Evolutionary conservation across 352 stramenopile genomes (phyloP).

Genomic region (Phytopythium chamaehyphon): DNA sequence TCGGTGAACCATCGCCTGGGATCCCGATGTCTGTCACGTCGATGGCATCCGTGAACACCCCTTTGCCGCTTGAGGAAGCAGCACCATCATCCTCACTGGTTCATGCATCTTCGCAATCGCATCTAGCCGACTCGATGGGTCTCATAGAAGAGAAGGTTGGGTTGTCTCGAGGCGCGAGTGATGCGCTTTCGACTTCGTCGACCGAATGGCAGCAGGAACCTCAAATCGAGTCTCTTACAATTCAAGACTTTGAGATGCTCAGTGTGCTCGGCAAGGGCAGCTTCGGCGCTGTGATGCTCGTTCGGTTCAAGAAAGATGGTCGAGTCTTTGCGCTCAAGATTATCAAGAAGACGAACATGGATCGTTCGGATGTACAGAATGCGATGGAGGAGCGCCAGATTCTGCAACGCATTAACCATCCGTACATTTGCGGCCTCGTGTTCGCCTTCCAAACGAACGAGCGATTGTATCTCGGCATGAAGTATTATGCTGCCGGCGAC

Average conservation of each 20-base stretch:
- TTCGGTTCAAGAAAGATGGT: constrained; percentile 87
- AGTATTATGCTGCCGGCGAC: constrained; percentile 86
- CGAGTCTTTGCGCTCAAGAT: constrained; percentile 89
- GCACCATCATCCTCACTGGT: constrained; percentile 4
- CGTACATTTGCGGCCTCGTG: constrained; percentile 84
- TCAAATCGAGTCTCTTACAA: constrained; percentile 58
- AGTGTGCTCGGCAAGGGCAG: constrained; percentile 83
- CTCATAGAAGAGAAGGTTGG: constrained; percentile 1
- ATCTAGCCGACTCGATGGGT: background rate
- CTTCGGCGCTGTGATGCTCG: constrained; percentile 87
- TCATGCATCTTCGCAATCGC: background rate
- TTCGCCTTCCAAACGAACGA: constrained; percentile 90
- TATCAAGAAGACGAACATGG: constrained; percentile 89
- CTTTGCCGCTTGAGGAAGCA: constrained; percentile 5
- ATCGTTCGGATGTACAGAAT: constrained; percentile 78
- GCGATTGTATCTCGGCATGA: constrained; percentile 87
- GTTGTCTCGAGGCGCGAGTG: background rate
- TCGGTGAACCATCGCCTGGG: constrained; percentile 34
- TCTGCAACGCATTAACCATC: constrained; percentile 83
- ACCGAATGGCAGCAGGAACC: constrained; percentile 9
- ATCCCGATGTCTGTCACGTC: constrained; percentile 34
- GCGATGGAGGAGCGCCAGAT: constrained; percentile 89
- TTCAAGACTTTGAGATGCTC: constrained; percentile 91
- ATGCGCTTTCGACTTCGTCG: constrained; percentile 1
- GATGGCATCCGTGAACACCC: constrained; percentile 3